Percentiles rank a stretch among this genome's conserved stretches.
phyloP scores from a whole-genome alignment of 495 filamentous ascomycete genomes.

The Cudoniella acicularis region DNA sequence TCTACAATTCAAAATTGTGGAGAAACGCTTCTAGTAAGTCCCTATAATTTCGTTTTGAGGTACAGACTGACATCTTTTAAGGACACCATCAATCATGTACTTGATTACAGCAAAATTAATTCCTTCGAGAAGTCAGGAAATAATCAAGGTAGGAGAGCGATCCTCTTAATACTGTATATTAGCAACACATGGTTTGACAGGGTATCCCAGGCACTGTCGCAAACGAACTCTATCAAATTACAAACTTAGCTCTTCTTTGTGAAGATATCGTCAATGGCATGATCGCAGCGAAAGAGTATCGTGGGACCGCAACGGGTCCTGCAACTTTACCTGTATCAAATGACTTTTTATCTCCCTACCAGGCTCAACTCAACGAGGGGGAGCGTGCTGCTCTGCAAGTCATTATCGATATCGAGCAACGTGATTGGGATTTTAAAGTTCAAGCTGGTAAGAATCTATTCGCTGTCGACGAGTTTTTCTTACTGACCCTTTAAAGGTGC shows the following conservation, averaged over 20 bases:
- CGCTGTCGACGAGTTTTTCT: neutral
- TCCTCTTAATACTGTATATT: neutral
- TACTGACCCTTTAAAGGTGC: constrained; percentile 36
- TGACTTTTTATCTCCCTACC: neutral
- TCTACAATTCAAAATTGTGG: constrained; percentile 12
- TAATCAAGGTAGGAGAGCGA: constrained; percentile 6
- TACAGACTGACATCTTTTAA: constrained; percentile 53
- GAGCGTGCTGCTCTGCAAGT: constrained; percentile 29
- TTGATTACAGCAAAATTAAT: constrained; percentile 59
- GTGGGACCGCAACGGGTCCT: neutral
- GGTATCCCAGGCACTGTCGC: constrained; percentile 14
- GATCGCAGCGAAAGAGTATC: constrained; percentile 43
- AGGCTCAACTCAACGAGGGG: neutral
- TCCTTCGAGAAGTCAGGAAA: constrained; percentile 13
- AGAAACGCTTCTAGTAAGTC: constrained; percentile 3
- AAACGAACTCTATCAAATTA: constrained; percentile 24
- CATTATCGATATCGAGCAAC: constrained; percentile 57
- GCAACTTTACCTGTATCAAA: neutral
- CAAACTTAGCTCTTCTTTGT: constrained; percentile 42
- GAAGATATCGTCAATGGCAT: constrained; percentile 52
- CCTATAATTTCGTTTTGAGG: neutral
- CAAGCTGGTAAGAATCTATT: constrained; percentile 52
- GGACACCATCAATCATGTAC: constrained; percentile 74
- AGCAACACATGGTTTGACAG: neutral
- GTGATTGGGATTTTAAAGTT: constrained; percentile 58